Evolutionary conservation across 192 early-diverging fungal species (phyloP).

Genomic region (Umbelopsis isabellina): DNA sequence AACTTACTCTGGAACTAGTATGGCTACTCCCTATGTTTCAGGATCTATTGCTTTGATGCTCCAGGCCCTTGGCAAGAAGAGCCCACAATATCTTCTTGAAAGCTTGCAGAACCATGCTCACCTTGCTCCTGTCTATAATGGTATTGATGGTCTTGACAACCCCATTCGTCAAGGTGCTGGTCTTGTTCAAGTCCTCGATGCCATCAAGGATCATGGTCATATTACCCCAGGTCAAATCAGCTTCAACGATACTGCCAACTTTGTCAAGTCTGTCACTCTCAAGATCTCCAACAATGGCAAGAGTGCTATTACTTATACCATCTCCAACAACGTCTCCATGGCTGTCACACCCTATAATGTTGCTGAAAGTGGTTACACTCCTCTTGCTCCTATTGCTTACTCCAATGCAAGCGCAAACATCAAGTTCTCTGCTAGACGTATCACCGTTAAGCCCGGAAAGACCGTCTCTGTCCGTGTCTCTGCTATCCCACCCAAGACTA

Average conservation of each 20-base stretch:
- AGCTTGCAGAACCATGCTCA: conserved; percentile 40
- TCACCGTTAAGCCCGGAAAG: conserved; percentile 30
- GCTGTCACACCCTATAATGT: conserved; percentile 44
- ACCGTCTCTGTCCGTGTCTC: conserved; percentile 24
- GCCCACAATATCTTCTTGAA: conserved; percentile 31
- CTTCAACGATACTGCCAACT: conserved; percentile 52
- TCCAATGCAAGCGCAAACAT: conserved; percentile 24
- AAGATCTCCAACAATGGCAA: conserved; percentile 48
- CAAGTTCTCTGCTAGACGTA: conserved; percentile 24
- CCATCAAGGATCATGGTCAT: conserved; percentile 37
- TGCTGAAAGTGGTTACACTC: not conserved
- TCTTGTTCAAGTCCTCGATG: conserved; percentile 50
- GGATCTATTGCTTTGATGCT: conserved; percentile 53
- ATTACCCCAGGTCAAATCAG: conserved; percentile 51
- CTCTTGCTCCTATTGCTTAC: conserved; percentile 21
- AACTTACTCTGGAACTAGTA: conserved; percentile 57
- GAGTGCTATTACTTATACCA: conserved; percentile 30
- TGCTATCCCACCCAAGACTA: conserved; percentile 37
- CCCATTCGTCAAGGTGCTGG: conserved; percentile 56
- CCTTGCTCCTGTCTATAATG: conserved; percentile 19
- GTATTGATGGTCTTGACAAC: conserved; percentile 25
- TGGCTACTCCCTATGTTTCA: conserved; percentile 63
- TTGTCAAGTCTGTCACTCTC: conserved; percentile 32
- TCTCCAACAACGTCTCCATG: conserved; percentile 37
- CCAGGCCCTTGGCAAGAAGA: conserved; percentile 38